Percentiles rank a stretch among this genome's conserved stretches.
These are phyloP conservation scores for Amanita jacksonii DNA, from an alignment of 768 basidiomycete species.

Conservation along the genomic window DNA sequence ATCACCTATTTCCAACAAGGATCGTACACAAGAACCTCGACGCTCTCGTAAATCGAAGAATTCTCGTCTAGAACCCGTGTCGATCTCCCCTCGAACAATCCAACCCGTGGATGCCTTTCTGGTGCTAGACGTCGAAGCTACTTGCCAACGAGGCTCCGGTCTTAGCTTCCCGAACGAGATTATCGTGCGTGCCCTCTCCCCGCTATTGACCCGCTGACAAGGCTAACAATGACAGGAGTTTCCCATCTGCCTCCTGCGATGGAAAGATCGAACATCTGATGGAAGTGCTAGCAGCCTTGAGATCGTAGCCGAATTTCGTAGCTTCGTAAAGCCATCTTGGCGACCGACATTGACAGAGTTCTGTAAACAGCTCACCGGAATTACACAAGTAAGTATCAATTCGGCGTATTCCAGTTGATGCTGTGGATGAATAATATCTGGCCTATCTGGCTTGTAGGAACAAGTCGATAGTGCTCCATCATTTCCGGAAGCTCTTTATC, in stretches of 20 bases:
- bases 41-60: constrained; percentile 4
- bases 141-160: constrained; percentile 56
- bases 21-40: not conserved
- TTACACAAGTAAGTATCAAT: constrained; percentile 64
- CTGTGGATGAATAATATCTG: no score
- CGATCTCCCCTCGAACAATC: constrained; percentile 15
- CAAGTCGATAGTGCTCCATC: constrained; percentile 74
- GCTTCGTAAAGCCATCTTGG: constrained; percentile 86
- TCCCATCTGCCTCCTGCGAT: constrained; percentile 82
- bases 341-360: constrained; percentile 71
- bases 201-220: not conserved
- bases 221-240: constrained; percentile 58
- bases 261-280: constrained; percentile 53
- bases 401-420: not conserved
- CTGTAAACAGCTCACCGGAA: constrained; percentile 83
- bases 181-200: constrained; percentile 50
- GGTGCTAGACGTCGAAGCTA: constrained; percentile 86
- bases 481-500: constrained; percentile 59
- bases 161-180: constrained; percentile 93
- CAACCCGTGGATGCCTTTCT: constrained; percentile 71
- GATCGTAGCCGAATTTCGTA: constrained; percentile 75
- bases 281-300: constrained; percentile 50
- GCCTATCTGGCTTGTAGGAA: constrained; percentile 36
- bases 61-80: not conserved
- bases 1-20: no score